phyloP scores from a whole-genome alignment of 2,329 filamentous ascomycete species.

The Epicoccum nigrum region DNA sequence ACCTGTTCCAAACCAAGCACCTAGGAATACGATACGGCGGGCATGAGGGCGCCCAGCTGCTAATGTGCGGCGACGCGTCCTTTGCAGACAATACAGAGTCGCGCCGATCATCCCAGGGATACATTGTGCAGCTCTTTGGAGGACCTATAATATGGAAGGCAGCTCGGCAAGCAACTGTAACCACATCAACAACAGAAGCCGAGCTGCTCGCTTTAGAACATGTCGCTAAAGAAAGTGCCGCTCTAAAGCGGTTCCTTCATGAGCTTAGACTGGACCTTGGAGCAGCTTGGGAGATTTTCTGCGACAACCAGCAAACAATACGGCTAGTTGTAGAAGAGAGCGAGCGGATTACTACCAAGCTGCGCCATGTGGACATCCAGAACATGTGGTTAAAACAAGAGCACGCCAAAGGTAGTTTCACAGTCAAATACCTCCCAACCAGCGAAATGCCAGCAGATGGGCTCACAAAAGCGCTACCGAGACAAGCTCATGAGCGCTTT shows the following conservation, averaged over 20 bases:
- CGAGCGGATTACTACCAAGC: neutral
- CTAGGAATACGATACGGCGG: neutral
- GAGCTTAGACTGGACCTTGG: neutral
- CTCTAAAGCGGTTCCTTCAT: neutral
- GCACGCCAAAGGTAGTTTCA: neutral
- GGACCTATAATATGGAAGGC: neutral
- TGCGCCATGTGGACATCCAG: neutral
- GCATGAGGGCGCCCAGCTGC: neutral
- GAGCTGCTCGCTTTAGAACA: neutral
- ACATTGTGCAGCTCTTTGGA: neutral
- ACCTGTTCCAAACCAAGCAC: neutral
- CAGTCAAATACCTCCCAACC: too few relatives aligned
- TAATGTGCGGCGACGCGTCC: neutral
- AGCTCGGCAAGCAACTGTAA: neutral
- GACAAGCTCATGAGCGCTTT: too few relatives aligned
- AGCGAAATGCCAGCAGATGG: too few relatives aligned
- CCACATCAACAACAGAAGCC: neutral
- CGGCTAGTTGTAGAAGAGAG: neutral
- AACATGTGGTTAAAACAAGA: neutral
- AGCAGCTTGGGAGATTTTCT: neutral
- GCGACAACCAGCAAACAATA: neutral
- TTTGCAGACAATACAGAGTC: neutral
- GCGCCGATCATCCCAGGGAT: neutral
- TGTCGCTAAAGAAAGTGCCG: neutral
- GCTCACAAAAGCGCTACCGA: too few relatives aligned